A percentile compares a stretch with the other conserved stretches of the same genome.
These are phyloP conservation scores for Citrus australasica DNA, from an alignment of 345 rosid species.

Conservation along the genomic window DNA sequence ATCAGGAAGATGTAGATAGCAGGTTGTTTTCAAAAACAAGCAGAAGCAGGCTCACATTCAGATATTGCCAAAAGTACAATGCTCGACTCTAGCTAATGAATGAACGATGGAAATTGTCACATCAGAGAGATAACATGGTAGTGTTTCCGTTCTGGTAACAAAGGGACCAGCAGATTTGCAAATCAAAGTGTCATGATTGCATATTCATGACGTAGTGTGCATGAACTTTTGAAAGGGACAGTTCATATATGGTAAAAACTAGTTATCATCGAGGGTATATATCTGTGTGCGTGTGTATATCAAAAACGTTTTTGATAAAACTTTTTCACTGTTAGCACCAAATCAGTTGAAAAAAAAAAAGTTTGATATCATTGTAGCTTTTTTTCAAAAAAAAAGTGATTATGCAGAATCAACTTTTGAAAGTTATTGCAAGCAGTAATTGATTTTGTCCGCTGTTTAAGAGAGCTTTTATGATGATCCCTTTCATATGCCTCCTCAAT, in stretches of 20 bases:
- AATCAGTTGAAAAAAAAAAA: neutral
- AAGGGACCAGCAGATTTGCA: constrained; percentile 1
- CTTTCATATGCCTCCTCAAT: neutral
- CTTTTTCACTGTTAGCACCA: neutral
- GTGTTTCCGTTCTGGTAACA: constrained; percentile 16
- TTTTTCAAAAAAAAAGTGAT: neutral
- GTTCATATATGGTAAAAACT: neutral
- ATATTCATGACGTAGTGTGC: constrained; percentile 13
- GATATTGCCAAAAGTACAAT: neutral
- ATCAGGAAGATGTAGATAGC: neutral
- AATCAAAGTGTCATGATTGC: neutral
- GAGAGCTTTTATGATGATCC: neutral
- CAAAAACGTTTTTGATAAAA: too few relatives aligned
- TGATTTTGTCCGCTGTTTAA: neutral
- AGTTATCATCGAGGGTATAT: too few relatives aligned
- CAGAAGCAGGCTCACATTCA: constrained; percentile 2
- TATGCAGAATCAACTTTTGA: neutral
- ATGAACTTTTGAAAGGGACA: constrained; percentile 13
- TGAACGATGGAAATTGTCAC: neutral
- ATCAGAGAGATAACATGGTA: constrained; percentile 3
- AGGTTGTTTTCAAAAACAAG: neutral
- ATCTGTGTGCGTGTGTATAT: too few relatives aligned
- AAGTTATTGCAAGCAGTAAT: neutral
- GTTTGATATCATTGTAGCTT: neutral
- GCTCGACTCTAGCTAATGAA: neutral